phyloP scores from a whole-genome alignment of 2,329 filamentous ascomycete genomes.

The Phyllosticta citribraziliensis region DNA sequence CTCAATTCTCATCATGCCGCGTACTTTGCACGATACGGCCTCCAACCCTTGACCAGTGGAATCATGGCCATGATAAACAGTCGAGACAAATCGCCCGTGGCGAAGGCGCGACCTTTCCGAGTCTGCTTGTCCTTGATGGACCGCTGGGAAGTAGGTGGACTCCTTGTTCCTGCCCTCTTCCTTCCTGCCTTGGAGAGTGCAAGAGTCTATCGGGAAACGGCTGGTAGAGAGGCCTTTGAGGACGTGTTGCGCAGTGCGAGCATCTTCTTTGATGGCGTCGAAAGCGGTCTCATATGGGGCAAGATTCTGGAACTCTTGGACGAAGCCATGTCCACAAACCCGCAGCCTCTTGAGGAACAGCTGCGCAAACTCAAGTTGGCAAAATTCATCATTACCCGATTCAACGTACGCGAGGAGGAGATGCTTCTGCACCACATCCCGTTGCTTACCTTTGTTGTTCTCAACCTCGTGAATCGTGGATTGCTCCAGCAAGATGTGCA shows the following conservation, averaged over 20 bases:
- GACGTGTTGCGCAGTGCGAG: slow-evolving; percentile 90
- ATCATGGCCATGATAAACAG: slow-evolving; percentile 62
- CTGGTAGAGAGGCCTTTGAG: slow-evolving; percentile 60
- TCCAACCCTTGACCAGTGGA: slow-evolving; percentile 63
- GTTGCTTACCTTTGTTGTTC: slow-evolving; percentile 57
- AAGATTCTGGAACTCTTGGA: slow-evolving; percentile 62
- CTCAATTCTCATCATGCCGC: slow-evolving; percentile 38
- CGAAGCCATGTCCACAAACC: slow-evolving; percentile 39
- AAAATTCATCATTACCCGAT: slow-evolving; percentile 73
- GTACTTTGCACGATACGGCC: slow-evolving; percentile 75
- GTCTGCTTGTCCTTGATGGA: slow-evolving; percentile 96
- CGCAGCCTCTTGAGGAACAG: slow-evolving; percentile 37
- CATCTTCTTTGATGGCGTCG: slow-evolving; percentile 94
- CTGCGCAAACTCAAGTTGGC: slow-evolving; percentile 60
- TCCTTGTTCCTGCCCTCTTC: slow-evolving; percentile 82
- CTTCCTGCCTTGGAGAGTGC: slow-evolving; percentile 76
- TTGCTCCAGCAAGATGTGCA: slow-evolving; percentile 16
- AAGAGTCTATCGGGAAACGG: slow-evolving; percentile 58
- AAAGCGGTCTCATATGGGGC: slow-evolving; percentile 85
- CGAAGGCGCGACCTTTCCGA: slow-evolving; percentile 75
- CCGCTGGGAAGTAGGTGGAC: slow-evolving; percentile 89
- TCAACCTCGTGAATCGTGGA: slow-evolving; percentile 34
- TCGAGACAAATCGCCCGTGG: slow-evolving; percentile 39
- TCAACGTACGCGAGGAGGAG: slow-evolving; percentile 92
- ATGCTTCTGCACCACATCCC: slow-evolving; percentile 85